Evolutionary conservation across 495 filamentous ascomycete genomes (phyloP).

Genomic region (Copromyces sp.): DNA sequence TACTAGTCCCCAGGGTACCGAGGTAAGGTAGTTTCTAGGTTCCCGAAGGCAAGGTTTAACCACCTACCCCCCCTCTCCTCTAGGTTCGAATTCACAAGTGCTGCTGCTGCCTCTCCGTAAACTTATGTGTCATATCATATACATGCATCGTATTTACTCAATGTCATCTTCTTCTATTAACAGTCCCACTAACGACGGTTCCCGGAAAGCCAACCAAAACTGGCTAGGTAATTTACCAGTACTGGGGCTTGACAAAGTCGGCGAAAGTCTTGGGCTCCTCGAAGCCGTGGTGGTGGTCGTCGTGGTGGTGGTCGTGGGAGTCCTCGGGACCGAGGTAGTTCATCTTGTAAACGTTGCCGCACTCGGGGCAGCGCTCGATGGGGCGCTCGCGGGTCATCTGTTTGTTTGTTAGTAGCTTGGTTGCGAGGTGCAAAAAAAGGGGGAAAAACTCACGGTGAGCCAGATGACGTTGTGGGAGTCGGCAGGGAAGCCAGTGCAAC

Average conservation of each 20-base stretch:
- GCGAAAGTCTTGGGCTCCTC: slow-evolving; percentile 86
- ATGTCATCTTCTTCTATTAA: slow-evolving; percentile 11
- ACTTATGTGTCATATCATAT: background rate
- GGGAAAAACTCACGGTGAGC: slow-evolving; percentile 58
- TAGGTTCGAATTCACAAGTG: background rate
- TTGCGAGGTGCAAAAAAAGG: background rate
- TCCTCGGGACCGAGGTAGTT: slow-evolving; percentile 82
- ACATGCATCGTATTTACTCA: background rate
- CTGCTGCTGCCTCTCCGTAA: background rate
- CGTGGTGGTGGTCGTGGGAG: slow-evolving; percentile 38
- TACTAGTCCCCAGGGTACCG: background rate
- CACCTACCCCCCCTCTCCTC: background rate
- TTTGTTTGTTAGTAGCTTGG: slow-evolving; percentile 1
- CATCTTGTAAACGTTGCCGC: slow-evolving; percentile 92
- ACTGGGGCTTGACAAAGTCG: slow-evolving; percentile 86
- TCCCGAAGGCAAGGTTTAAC: background rate
- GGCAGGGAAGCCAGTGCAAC: slow-evolving; percentile 88
- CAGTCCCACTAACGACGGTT: background rate
- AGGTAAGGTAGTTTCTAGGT: no score
- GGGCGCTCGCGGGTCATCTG: slow-evolving; percentile 85
- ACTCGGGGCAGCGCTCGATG: slow-evolving; percentile 87
- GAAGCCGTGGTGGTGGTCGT: slow-evolving; percentile 46
- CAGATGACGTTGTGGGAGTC: slow-evolving; percentile 87
- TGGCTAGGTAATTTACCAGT: slow-evolving; percentile 48
- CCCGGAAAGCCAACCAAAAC: background rate